Evolutionary conservation across 768 basidiomycete genomes (phyloP).

Genomic region (Podaxis sp.): DNA sequence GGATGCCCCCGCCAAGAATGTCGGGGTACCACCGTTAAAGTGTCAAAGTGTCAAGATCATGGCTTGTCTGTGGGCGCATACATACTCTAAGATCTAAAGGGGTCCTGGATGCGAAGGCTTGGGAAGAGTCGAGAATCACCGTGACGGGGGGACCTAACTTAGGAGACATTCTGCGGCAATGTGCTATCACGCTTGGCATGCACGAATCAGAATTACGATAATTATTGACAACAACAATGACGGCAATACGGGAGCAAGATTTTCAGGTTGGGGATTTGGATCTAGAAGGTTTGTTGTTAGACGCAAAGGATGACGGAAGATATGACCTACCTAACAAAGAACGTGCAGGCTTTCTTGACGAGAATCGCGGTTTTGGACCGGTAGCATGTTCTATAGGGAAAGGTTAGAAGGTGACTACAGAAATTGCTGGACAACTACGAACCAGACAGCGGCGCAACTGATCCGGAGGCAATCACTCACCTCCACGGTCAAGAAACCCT

Average conservation of each 20-base stretch:
- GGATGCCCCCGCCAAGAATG: neutral
- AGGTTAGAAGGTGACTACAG: neutral
- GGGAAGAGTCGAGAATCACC: neutral
- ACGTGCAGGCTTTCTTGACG: conserved; percentile 45
- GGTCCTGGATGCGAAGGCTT: neutral
- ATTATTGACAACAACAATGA: conserved; percentile 1
- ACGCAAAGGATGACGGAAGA: neutral
- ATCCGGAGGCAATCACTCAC: conserved; percentile 15
- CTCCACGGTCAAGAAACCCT: conserved; percentile 13
- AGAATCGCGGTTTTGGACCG: conserved; percentile 2
- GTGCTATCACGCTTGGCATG: neutral
- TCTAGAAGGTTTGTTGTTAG: neutral
- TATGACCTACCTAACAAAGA: conserved; percentile 29
- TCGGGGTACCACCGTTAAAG: neutral
- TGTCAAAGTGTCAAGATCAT: neutral
- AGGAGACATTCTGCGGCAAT: neutral
- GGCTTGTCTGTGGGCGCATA: no score
- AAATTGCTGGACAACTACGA: conserved; percentile 9
- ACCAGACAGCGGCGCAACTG: conserved; percentile 16
- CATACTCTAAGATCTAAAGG: no score
- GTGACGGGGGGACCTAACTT: neutral
- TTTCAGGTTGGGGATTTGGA: neutral
- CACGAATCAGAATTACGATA: neutral
- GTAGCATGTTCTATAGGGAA: conserved; percentile 8
- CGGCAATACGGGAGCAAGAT: neutral